Evolutionary conservation across 345 rosid genomes (phyloP).

Genomic region (Citrus mangshanensis): DNA sequence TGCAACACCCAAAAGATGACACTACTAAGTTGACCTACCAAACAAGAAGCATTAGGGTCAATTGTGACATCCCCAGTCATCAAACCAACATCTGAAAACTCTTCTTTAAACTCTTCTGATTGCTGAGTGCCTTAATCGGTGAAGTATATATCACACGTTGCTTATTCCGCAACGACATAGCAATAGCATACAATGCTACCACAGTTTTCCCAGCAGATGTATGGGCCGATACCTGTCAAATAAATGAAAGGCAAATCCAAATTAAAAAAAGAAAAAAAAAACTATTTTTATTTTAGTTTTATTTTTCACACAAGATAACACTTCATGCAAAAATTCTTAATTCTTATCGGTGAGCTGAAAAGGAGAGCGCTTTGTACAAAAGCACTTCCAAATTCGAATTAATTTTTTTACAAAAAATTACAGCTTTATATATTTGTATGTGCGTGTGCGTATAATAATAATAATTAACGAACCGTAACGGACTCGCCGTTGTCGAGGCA

Average conservation of each 20-base stretch:
- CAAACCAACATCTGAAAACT: slow-evolving; percentile 96
- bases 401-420: background rate
- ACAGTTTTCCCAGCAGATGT: slow-evolving; percentile 99
- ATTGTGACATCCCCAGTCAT: slow-evolving; percentile 99
- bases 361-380: background rate
- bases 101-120: slow-evolving; percentile 97
- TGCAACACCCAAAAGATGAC: background rate
- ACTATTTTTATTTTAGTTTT: background rate
- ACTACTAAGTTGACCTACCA: slow-evolving; percentile 43
- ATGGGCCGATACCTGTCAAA: slow-evolving; percentile 87
- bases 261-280: background rate
- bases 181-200: slow-evolving; percentile 90
- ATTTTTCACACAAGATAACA: background rate
- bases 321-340: background rate
- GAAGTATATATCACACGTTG: slow-evolving; percentile 95
- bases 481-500: slow-evolving; percentile 88
- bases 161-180: slow-evolving; percentile 81
- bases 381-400: background rate
- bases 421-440: background rate
- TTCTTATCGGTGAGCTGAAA: background rate
- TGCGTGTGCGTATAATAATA: too few relatives aligned
- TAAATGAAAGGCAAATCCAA: background rate
- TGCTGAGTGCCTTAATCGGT: slow-evolving; percentile 95
- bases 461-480: slow-evolving; percentile 48
- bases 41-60: slow-evolving; percentile 92